phyloP scores from a whole-genome alignment of 495 filamentous ascomycete genomes.

The Cudoniella acicularis region DNA sequence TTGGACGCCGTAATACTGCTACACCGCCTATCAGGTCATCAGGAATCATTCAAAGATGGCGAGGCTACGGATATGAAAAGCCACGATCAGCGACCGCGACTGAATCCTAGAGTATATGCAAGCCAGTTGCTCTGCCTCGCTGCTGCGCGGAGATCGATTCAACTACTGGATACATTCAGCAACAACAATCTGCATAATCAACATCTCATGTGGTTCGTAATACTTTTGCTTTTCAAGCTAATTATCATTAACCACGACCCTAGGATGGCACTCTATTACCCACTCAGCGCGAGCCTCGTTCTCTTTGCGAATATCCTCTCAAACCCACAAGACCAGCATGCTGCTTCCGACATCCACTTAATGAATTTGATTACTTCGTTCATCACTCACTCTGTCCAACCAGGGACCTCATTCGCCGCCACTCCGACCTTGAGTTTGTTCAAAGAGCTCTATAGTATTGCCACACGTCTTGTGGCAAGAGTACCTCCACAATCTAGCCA shows the following conservation, averaged over 20 bases:
- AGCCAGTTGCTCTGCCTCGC: constrained; percentile 10
- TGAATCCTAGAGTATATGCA: constrained; percentile 8
- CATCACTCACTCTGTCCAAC: too few species aligned
- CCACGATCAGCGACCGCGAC: neutral
- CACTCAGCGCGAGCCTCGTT: constrained; percentile 40
- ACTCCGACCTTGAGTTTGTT: too few species aligned
- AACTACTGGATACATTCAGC: constrained; percentile 10
- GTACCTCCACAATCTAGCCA: too few species aligned
- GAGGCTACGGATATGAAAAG: neutral
- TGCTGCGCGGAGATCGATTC: constrained; percentile 8
- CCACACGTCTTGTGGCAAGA: too few species aligned
- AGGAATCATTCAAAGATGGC: constrained; percentile 5
- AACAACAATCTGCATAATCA: constrained; percentile 6
- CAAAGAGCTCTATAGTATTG: too few species aligned
- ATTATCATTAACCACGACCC: neutral
- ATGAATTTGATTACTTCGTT: constrained; percentile 15
- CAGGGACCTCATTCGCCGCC: too few species aligned
- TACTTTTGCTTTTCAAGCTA: neutral
- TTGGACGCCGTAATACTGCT: constrained; percentile 3
- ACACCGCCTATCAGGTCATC: constrained; percentile 6
- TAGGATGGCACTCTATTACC: constrained; percentile 19
- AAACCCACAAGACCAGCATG: constrained; percentile 4
- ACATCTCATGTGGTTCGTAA: constrained; percentile 7
- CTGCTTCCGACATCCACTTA: constrained; percentile 24
- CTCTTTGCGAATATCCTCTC: constrained; percentile 44